Conservation (phyloP, 2,329 filamentous ascomycete species). For the Fusarium buxicola region DNA sequence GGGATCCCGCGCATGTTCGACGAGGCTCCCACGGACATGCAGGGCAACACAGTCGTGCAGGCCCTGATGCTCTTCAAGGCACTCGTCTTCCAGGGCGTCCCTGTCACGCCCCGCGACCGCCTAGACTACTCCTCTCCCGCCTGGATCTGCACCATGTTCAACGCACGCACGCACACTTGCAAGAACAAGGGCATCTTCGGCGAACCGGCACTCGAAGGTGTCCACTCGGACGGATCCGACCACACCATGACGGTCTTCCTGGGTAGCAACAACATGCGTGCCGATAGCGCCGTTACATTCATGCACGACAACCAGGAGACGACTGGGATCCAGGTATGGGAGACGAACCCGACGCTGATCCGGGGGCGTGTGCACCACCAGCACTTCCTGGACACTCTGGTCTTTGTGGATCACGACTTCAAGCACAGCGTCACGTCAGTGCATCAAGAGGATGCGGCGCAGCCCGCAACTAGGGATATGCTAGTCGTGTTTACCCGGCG, state of each 20-base stretch:
- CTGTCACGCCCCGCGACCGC: slow-evolving; percentile 26
- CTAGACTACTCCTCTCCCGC: slow-evolving; percentile 44
- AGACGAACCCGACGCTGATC: slow-evolving; percentile 39
- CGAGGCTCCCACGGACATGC: slow-evolving; percentile 43
- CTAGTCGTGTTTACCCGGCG: slow-evolving; percentile 44
- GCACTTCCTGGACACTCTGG: slow-evolving; percentile 42
- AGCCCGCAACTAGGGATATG: slow-evolving; percentile 43
- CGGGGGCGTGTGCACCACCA: slow-evolving; percentile 41
- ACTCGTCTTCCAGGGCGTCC: slow-evolving; percentile 40
- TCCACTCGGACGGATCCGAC: slow-evolving; percentile 48
- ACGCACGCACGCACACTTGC: slow-evolving; percentile 43
- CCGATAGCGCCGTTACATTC: slow-evolving; percentile 44
- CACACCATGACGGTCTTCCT: slow-evolving; percentile 49
- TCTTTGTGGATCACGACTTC: slow-evolving; percentile 44
- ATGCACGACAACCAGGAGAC: slow-evolving; percentile 43
- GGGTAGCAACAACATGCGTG: slow-evolving; percentile 44
- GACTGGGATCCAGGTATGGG: slow-evolving; percentile 35
- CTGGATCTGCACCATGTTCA: slow-evolving; percentile 46
- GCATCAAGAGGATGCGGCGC: slow-evolving; percentile 32
- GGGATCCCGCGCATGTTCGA: slow-evolving; percentile 42
- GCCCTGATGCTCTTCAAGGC: slow-evolving; percentile 48
- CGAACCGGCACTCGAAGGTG: slow-evolving; percentile 48
- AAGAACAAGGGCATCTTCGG: slow-evolving; percentile 35
- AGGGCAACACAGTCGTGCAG: slow-evolving; percentile 47
- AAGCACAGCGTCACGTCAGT: slow-evolving; percentile 45